These are phyloP conservation scores for Fagus crenata DNA, from an alignment of 306 rosid species.

Conservation along the genomic window DNA sequence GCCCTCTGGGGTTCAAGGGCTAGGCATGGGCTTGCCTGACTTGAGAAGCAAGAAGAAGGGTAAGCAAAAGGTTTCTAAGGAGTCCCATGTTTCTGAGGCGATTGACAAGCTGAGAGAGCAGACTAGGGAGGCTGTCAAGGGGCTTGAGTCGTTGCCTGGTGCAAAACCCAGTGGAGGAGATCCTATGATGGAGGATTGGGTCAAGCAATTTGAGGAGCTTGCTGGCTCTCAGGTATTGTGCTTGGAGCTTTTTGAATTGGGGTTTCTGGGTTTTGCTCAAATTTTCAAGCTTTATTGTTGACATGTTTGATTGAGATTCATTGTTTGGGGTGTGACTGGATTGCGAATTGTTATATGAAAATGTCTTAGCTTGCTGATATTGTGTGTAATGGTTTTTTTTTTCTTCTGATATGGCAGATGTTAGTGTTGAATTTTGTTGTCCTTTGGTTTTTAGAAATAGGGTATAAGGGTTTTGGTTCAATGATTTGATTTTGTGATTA, in stretches of 20 bases:
- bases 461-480: neutral
- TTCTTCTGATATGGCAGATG: neutral
- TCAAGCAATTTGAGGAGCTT: constrained; percentile 87
- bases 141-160: constrained; percentile 52
- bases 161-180: constrained; percentile 43
- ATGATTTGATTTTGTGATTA: neutral
- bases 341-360: neutral
- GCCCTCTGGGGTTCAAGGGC: constrained; percentile 73
- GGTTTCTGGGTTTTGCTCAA: neutral
- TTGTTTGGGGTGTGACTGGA: neutral
- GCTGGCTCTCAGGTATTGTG: constrained; percentile 70
- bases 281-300: neutral
- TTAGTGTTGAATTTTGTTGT: neutral
- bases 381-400: neutral
- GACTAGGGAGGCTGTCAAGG: constrained; percentile 81
- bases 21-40: constrained; percentile 85
- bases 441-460: neutral
- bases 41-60: constrained; percentile 75
- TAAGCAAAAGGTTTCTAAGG: constrained; percentile 67
- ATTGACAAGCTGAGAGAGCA: constrained; percentile 81
- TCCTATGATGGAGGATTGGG: constrained; percentile 83
- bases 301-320: neutral
- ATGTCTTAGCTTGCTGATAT: neutral
- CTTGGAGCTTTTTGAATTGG: neutral
- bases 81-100: constrained; percentile 73